phyloP scores from a whole-genome alignment of 2,329 filamentous ascomycete species.

The Penicillium psychrosexuale region DNA sequence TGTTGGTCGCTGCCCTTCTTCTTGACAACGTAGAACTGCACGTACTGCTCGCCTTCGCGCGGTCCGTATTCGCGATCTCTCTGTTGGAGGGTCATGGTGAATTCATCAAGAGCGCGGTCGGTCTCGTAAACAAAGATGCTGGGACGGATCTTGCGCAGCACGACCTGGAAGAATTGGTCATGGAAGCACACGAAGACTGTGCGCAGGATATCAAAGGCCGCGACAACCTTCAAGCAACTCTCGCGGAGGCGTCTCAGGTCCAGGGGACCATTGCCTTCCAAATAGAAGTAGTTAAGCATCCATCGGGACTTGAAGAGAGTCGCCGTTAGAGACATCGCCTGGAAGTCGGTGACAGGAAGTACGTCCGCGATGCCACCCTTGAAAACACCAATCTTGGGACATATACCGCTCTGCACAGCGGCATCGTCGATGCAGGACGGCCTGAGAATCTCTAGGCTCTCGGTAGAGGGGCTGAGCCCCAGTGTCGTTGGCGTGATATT shows the following conservation, averaged over 20 bases:
- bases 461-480: conserved; percentile 18
- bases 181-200: conserved; percentile 61
- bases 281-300: conserved; percentile 56
- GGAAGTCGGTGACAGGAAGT: conserved; percentile 55
- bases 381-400: conserved; percentile 51
- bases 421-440: conserved; percentile 27
- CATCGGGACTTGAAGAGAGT: conserved; percentile 37
- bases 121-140: conserved; percentile 54
- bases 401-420: conserved; percentile 51
- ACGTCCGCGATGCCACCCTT: conserved; percentile 55
- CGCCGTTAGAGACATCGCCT: conserved; percentile 37
- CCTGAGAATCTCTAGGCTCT: conserved; percentile 27
- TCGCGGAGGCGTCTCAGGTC: conserved; percentile 47
- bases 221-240: conserved; percentile 52
- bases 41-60: conserved; percentile 58
- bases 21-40: conserved; percentile 57
- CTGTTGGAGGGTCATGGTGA: conserved; percentile 54
- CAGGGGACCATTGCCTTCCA: conserved; percentile 49
- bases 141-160: conserved; percentile 54
- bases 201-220: conserved; percentile 61
- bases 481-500: conserved; percentile 16
- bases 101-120: conserved; percentile 51
- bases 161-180: conserved; percentile 54
- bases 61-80: conserved; percentile 56
- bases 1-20: conserved; percentile 41